phyloP scores from a whole-genome alignment of 2,329 filamentous ascomycete genomes.

The Trichoderma citrinoviride region DNA sequence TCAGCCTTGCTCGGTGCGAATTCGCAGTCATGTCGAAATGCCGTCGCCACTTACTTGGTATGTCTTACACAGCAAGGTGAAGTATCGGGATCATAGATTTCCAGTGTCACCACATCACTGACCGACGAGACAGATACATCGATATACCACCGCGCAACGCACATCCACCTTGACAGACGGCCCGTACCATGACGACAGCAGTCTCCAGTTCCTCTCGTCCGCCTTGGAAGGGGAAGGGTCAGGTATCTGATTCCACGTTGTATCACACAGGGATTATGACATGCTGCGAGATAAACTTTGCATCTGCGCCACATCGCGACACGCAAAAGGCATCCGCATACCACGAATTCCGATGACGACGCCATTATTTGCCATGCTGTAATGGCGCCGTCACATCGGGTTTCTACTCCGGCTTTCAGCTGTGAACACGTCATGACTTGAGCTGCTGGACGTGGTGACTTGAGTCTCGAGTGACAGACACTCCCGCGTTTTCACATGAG shows the following conservation, averaged over 20 bases:
- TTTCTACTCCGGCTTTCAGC: neutral
- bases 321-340: neutral
- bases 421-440: neutral
- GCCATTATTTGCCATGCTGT: neutral
- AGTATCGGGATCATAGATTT: neutral
- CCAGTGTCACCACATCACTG: neutral
- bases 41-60: neutral
- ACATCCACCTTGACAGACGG: neutral
- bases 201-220: neutral
- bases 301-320: constrained; percentile 13
- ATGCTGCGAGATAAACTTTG: constrained; percentile 3
- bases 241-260: neutral
- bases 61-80: neutral
- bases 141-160: neutral
- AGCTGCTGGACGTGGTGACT: neutral
- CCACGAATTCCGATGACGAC: constrained; percentile 4
- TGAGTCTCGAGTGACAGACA: neutral
- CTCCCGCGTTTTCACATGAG: neutral
- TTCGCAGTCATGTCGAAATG: neutral
- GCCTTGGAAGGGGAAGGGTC: neutral
- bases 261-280: neutral
- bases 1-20: neutral
- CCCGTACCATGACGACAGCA: neutral
- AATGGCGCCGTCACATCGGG: constrained; percentile 7
- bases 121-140: neutral